A percentile compares a stretch with the other conserved stretches of the same genome.
phyloP scores from a whole-genome alignment of 306 rosid species.

The Ceratonia siliqua region DNA sequence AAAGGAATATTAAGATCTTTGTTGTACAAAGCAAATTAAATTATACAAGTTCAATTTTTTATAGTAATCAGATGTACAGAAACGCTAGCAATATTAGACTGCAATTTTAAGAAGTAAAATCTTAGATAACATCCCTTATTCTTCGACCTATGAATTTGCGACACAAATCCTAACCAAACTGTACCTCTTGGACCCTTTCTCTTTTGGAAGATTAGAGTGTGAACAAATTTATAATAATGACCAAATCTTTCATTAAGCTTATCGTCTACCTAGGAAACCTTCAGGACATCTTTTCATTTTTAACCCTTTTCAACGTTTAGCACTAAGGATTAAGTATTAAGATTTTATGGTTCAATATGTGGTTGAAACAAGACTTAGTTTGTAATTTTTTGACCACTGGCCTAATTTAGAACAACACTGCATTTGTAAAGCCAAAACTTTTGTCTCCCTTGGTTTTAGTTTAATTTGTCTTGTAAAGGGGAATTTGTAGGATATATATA shows the following conservation, averaged over 20 bases:
- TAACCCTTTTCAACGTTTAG: slow-evolving; percentile 15
- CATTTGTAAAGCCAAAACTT: not conserved
- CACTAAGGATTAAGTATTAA: slow-evolving; percentile 30
- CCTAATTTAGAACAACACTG: not conserved
- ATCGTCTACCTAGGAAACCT: slow-evolving; percentile 31
- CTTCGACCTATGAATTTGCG: slow-evolving; percentile 37
- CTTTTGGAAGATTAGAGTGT: slow-evolving; percentile 19
- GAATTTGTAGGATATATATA: not conserved
- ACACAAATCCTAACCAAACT: slow-evolving; percentile 25
- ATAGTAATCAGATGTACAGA: not conserved
- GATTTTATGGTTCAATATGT: slow-evolving; percentile 12
- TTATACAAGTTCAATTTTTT: slow-evolving; percentile 6
- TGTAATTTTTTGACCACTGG: not conserved
- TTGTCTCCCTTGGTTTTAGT: not conserved
- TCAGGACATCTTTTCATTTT: not conserved
- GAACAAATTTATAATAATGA: slow-evolving; percentile 12
- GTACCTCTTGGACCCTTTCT: not conserved
- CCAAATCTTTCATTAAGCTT: slow-evolving; percentile 32
- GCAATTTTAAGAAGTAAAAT: slow-evolving; percentile 42
- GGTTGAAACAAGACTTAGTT: slow-evolving; percentile 30
- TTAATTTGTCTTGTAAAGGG: not conserved
- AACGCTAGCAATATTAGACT: slow-evolving; percentile 24
- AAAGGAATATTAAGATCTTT: slow-evolving; percentile 21
- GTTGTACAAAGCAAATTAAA: slow-evolving; percentile 19
- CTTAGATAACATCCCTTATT: slow-evolving; percentile 42